Conservation (phyloP, 768 basidiomycete genomes). For the Mycena indigotica region DNA sequence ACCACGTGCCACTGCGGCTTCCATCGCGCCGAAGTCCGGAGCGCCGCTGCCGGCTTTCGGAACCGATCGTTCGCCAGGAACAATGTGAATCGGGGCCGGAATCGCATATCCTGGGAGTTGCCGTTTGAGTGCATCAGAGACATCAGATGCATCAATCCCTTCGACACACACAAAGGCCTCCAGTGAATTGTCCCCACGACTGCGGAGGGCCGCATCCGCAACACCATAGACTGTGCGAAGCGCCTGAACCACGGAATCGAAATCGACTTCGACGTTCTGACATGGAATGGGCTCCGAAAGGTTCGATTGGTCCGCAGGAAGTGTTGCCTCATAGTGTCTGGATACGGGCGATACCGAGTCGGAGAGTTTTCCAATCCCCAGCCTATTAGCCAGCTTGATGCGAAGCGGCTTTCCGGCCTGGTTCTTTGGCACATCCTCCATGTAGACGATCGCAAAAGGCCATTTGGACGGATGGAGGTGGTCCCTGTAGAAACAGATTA, state of each 20-base stretch:
- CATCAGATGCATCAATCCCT: slow-evolving; percentile 22
- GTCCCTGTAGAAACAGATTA: slow-evolving; percentile 30
- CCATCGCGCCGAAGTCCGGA: slow-evolving; percentile 36
- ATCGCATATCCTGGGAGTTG: slow-evolving; percentile 43
- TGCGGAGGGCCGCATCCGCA: slow-evolving; percentile 37
- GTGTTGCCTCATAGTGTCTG: slow-evolving; percentile 45
- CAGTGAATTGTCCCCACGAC: slow-evolving; percentile 32
- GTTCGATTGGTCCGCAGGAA: slow-evolving; percentile 33
- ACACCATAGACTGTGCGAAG: slow-evolving; percentile 34
- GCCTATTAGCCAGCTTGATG: slow-evolving; percentile 44
- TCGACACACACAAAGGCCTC: slow-evolving; percentile 42
- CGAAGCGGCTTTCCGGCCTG: slow-evolving; percentile 50
- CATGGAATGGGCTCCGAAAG: slow-evolving; percentile 43
- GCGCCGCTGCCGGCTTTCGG: slow-evolving; percentile 24
- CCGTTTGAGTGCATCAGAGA: slow-evolving; percentile 25
- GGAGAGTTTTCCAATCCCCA: slow-evolving; percentile 39
- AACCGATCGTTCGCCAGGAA: slow-evolving; percentile 28
- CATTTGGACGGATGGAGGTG: slow-evolving; percentile 52
- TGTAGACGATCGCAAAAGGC: slow-evolving; percentile 51
- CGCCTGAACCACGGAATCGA: slow-evolving; percentile 29
- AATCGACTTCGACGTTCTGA: slow-evolving; percentile 33
- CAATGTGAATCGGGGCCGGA: slow-evolving; percentile 38
- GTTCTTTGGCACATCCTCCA: slow-evolving; percentile 51
- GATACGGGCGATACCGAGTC: slow-evolving; percentile 36
- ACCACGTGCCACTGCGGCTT: slow-evolving; percentile 25